Evolutionary conservation across 2,329 filamentous ascomycete species (phyloP).

Genomic region (Erysiphe neolycopersici): DNA sequence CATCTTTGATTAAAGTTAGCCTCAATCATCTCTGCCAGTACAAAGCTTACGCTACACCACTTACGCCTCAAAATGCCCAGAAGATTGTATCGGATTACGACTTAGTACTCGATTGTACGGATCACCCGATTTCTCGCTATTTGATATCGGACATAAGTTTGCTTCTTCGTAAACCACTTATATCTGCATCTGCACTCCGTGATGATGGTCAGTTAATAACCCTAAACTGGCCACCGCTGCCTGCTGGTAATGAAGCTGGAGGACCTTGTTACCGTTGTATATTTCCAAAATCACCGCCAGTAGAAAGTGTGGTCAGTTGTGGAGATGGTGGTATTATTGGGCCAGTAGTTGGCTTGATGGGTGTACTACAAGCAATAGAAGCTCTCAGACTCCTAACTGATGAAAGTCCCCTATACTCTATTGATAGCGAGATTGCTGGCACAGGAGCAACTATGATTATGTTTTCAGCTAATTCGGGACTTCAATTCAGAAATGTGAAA

Average conservation of each 20-base stretch:
- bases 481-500: constrained; percentile 45
- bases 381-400: constrained; percentile 53
- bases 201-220: constrained; percentile 78
- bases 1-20: constrained; percentile 15
- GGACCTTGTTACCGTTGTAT: constrained; percentile 87
- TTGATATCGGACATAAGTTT: constrained; percentile 79
- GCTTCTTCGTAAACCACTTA: constrained; percentile 47
- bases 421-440: constrained; percentile 6
- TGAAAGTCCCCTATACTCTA: constrained; percentile 4
- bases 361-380: constrained; percentile 72
- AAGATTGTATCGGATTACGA: constrained; percentile 46
- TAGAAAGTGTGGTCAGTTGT: constrained; percentile 59
- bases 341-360: constrained; percentile 81
- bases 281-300: constrained; percentile 66
- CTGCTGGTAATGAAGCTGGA: constrained; percentile 27
- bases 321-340: constrained; percentile 84
- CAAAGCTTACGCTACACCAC: constrained; percentile 30
- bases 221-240: constrained; percentile 50
- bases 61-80: constrained; percentile 41
- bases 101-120: constrained; percentile 78
- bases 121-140: constrained; percentile 77
- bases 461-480: constrained; percentile 25
- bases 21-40: constrained; percentile 50
- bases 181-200: constrained; percentile 72
- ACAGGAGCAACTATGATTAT: constrained; percentile 14